Conservation (phyloP, 2,329 filamentous ascomycete species). For the Trichoderma koningiopsis region DNA sequence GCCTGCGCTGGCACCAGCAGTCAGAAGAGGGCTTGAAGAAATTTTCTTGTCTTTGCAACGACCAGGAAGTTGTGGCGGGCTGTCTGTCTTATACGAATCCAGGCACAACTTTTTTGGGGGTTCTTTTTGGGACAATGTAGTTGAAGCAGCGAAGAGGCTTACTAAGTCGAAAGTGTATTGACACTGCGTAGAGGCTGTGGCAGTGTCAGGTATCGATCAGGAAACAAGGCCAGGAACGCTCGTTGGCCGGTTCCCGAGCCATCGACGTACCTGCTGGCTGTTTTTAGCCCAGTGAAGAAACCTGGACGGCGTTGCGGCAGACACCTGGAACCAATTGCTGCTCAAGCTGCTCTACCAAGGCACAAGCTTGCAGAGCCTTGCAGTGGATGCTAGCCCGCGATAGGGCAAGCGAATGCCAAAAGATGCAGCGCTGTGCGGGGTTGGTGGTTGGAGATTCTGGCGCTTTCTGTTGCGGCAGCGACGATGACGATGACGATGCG, state of each 20-base stretch:
- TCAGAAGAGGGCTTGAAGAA: neutral
- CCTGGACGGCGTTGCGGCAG: neutral
- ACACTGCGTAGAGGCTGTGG: neutral
- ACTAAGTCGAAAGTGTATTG: neutral
- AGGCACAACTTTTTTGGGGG: neutral
- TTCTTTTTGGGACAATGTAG: neutral
- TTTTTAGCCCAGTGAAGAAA: constrained; percentile 17
- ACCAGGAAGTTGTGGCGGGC: neutral
- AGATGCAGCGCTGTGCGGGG: constrained; percentile 7
- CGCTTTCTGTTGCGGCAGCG: neutral
- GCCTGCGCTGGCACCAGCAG: neutral
- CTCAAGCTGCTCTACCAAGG: neutral
- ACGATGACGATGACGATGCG: constrained; percentile 17
- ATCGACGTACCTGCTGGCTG: neutral
- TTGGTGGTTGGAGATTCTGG: neutral
- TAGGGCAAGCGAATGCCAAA: neutral
- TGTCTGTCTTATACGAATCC: neutral
- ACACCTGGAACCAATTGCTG: neutral
- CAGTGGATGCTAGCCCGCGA: constrained; percentile 3
- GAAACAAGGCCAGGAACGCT: constrained; percentile 4
- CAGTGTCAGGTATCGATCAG: constrained; percentile 10
- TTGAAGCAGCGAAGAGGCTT: neutral
- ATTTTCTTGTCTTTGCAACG: neutral
- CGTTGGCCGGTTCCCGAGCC: constrained; percentile 4
- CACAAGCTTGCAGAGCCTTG: neutral